Evolutionary conservation across 1,139 yeast species (phyloP).

Genomic region (Candida smagusa): DNA sequence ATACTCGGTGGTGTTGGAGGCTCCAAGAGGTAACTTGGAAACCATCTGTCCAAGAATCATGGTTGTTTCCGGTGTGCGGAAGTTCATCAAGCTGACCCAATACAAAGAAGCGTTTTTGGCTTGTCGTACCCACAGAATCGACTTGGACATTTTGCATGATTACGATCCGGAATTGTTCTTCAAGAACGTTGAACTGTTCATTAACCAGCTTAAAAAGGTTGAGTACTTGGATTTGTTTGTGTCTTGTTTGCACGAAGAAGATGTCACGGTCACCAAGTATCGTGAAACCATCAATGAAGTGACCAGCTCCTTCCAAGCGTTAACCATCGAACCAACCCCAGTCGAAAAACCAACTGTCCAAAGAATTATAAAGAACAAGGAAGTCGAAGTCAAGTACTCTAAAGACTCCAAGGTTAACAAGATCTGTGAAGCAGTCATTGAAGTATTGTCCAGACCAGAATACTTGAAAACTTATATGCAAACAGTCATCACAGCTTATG

Average conservation of each 20-base stretch:
- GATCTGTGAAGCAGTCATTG: constrained; percentile 69
- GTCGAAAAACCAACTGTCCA: constrained; percentile 8
- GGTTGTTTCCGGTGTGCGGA: constrained; percentile 82
- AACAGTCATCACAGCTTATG: constrained; percentile 85
- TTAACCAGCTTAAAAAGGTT: constrained; percentile 65
- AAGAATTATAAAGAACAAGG: constrained; percentile 30
- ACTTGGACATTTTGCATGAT: constrained; percentile 85
- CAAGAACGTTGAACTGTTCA: constrained; percentile 62
- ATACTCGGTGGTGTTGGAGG: constrained; percentile 82
- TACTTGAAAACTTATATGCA: constrained; percentile 63
- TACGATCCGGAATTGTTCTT: constrained; percentile 71
- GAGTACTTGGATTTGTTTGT: constrained; percentile 85
- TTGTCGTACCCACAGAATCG: constrained; percentile 90
- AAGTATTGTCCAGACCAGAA: constrained; percentile 50
- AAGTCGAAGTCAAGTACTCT: constrained; percentile 29
- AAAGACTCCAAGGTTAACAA: constrained; percentile 64
- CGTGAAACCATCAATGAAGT: constrained; percentile 56
- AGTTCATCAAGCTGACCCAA: constrained; percentile 52
- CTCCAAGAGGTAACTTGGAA: constrained; percentile 94
- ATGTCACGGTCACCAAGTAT: constrained; percentile 81
- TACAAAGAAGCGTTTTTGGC: constrained; percentile 72
- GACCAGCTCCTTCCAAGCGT: not conserved
- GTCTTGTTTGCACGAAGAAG: constrained; percentile 82
- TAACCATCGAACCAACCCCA: not conserved
- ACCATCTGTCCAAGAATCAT: constrained; percentile 90